A percentile compares a stretch with the other conserved stretches of the same genome.
Conservation (phyloP, 2,329 filamentous ascomycete genomes). For the Neonectria neomacrospora region DNA sequence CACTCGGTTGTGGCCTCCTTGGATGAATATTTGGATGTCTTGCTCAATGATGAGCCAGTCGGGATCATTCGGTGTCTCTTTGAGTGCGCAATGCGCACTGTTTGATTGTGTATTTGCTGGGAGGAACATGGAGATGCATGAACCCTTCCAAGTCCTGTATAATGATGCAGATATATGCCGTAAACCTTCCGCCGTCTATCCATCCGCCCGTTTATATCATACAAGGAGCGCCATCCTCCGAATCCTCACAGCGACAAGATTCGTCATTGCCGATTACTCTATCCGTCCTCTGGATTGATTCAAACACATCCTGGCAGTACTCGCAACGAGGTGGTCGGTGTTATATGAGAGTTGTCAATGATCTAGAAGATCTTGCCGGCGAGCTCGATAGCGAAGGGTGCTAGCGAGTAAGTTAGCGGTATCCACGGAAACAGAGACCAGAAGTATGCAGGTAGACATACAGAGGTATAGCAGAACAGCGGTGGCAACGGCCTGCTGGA, state of each 20-base stretch:
- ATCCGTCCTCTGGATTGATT: slow-evolving; percentile 10
- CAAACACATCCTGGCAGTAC: slow-evolving; percentile 6
- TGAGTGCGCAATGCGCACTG: slow-evolving; percentile 2
- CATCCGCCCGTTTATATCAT: slow-evolving; percentile 39
- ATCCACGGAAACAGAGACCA: background rate
- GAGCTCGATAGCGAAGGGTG: slow-evolving; percentile 68
- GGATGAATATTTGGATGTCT: slow-evolving; percentile 14
- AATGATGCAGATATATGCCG: slow-evolving; percentile 41
- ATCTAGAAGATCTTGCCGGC: slow-evolving; percentile 57
- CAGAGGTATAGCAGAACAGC: slow-evolving; percentile 80
- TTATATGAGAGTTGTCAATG: background rate
- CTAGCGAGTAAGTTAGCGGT: slow-evolving; percentile 48
- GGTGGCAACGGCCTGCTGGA: slow-evolving; percentile 74
- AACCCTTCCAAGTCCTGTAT: slow-evolving; percentile 33
- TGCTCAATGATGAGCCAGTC: slow-evolving; percentile 5
- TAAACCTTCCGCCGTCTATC: slow-evolving; percentile 34
- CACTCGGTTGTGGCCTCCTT: slow-evolving; percentile 1
- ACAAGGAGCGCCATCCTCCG: slow-evolving; percentile 36
- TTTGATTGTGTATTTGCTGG: slow-evolving; percentile 21
- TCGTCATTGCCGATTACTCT: slow-evolving; percentile 20
- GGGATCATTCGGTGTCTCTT: background rate
- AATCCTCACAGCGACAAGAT: slow-evolving; percentile 12
- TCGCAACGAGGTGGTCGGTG: slow-evolving; percentile 1
- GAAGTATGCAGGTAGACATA: slow-evolving; percentile 57
- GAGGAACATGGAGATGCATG: slow-evolving; percentile 32